A percentile compares a stretch with the other conserved stretches of the same genome.
phyloP scores from a whole-genome alignment of 2,329 filamentous ascomycete species.

The Colletotrichum sublineola region DNA sequence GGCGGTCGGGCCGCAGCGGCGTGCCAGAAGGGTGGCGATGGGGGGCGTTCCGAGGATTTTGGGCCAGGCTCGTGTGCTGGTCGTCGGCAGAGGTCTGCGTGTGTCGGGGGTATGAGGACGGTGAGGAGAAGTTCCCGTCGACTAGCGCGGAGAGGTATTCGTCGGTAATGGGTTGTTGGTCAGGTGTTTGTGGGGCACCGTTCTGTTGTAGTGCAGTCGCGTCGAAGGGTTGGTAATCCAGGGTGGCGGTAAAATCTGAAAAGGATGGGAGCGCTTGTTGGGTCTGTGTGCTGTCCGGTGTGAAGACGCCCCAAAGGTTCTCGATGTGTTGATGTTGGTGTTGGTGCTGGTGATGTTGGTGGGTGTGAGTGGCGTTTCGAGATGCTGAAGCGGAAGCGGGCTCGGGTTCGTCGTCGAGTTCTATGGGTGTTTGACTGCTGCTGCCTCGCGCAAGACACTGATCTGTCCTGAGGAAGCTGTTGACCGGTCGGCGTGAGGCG shows the following conservation, averaged over 20 bases:
- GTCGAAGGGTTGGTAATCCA: conserved; percentile 25
- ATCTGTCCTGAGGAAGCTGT: conserved; percentile 11
- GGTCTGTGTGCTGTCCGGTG: conserved; percentile 5
- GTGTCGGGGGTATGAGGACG: conserved; percentile 53
- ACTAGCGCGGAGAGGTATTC: conserved; percentile 47
- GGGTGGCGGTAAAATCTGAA: conserved; percentile 33
- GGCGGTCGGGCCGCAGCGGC: conserved; percentile 26
- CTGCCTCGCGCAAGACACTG: conserved; percentile 28
- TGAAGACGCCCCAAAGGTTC: background rate
- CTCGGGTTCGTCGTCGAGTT: conserved; percentile 35
- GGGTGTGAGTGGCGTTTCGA: conserved; percentile 21
- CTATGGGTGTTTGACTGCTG: conserved; percentile 36
- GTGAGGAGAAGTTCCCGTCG: conserved; percentile 53
- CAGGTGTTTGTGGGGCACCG: conserved; percentile 42
- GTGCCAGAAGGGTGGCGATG: conserved; percentile 1
- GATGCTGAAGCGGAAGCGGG: conserved; percentile 10
- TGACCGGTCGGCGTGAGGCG: conserved; percentile 19
- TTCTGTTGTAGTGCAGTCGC: conserved; percentile 11
- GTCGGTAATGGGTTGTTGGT: conserved; percentile 39
- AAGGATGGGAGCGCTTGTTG: conserved; percentile 32
- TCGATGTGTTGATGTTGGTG: background rate
- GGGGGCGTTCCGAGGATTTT: conserved; percentile 7
- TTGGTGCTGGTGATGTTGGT: conserved; percentile 1
- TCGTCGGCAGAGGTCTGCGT: conserved; percentile 40
- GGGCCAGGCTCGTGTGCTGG: conserved; percentile 10